Conservation (phyloP, 768 basidiomycete species). For the Boletus huronensis region DNA sequence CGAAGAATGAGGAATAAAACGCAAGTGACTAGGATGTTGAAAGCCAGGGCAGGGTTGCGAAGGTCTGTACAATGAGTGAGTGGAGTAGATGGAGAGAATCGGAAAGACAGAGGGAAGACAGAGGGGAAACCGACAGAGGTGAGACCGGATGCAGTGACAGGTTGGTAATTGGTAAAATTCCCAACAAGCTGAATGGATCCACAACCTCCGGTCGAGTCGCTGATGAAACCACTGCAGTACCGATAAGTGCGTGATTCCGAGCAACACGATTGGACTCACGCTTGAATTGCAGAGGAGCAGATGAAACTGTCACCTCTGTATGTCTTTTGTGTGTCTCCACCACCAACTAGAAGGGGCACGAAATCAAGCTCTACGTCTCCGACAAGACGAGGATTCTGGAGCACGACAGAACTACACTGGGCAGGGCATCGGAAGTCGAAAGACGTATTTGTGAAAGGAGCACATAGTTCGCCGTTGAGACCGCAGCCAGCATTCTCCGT, state of each 20-base stretch:
- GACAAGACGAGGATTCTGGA: slow-evolving; percentile 72
- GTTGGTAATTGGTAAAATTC: slow-evolving; percentile 67
- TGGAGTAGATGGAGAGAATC: slow-evolving; percentile 45
- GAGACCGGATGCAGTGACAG: slow-evolving; percentile 57
- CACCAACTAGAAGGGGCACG: slow-evolving; percentile 79
- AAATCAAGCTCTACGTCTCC: slow-evolving; percentile 64
- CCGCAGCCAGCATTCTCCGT: slow-evolving; percentile 67
- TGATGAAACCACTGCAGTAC: slow-evolving; percentile 55
- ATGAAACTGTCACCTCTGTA: slow-evolving; percentile 85
- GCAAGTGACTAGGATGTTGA: slow-evolving; percentile 67
- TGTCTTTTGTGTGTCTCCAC: slow-evolving; percentile 65
- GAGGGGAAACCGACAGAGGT: slow-evolving; percentile 71
- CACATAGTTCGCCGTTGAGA: slow-evolving; percentile 61
- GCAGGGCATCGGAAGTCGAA: slow-evolving; percentile 83
- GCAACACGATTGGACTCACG: slow-evolving; percentile 43
- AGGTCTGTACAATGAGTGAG: slow-evolving; percentile 69
- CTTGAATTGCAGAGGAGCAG: slow-evolving; percentile 80
- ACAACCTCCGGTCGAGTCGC: slow-evolving; percentile 71
- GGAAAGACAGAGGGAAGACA: slow-evolving; percentile 68
- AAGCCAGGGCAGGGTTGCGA: slow-evolving; percentile 63
- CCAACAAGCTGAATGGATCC: slow-evolving; percentile 64
- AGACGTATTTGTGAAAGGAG: slow-evolving; percentile 56
- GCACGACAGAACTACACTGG: slow-evolving; percentile 56
- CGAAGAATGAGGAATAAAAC: slow-evolving; percentile 70
- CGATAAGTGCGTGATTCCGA: slow-evolving; percentile 7